These are phyloP conservation scores for Mariannaea elegans DNA, from an alignment of 2,329 filamentous ascomycete species.

Conservation along the genomic window DNA sequence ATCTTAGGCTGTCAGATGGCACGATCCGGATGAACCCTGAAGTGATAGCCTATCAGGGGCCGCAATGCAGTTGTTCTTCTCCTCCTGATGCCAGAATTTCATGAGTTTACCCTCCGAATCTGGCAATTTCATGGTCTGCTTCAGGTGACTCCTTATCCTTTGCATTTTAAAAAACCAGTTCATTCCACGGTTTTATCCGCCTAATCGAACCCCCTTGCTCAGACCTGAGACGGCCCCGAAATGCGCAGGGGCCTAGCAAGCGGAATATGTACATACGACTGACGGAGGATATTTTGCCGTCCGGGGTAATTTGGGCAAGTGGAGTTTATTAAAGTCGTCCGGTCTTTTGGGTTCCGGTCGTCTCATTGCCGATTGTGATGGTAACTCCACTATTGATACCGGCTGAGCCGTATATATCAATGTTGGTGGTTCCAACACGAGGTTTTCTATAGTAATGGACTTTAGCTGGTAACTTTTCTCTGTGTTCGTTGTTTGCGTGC, in stretches of 20 bases:
- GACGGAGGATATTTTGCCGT: constrained; percentile 38
- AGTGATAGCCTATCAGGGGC: neutral
- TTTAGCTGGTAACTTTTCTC: constrained; percentile 7
- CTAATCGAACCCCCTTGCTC: constrained; percentile 23
- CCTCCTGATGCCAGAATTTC: too few relatives aligned
- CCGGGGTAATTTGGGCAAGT: constrained; percentile 10
- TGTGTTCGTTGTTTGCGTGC: constrained; percentile 14
- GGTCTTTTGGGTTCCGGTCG: constrained; percentile 5
- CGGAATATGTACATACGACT: constrained; percentile 21
- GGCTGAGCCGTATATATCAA: constrained; percentile 12
- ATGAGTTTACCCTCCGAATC: neutral
- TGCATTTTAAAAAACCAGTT: neutral
- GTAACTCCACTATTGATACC: neutral
- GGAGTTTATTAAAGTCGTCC: constrained; percentile 3
- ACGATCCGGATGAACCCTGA: constrained; percentile 8
- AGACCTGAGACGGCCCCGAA: constrained; percentile 39
- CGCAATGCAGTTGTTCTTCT: too few relatives aligned
- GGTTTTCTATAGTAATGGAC: neutral
- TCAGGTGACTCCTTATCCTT: constrained; percentile 3
- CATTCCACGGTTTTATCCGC: neutral
- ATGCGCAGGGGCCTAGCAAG: constrained; percentile 23
- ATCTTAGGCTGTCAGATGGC: constrained; percentile 12
- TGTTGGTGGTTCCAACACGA: neutral
- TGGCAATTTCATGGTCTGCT: constrained; percentile 4
- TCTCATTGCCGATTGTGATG: constrained; percentile 3